Evolutionary conservation across 2,329 filamentous ascomycete species (phyloP).

Genomic region (Emericellopsis atlantica): DNA sequence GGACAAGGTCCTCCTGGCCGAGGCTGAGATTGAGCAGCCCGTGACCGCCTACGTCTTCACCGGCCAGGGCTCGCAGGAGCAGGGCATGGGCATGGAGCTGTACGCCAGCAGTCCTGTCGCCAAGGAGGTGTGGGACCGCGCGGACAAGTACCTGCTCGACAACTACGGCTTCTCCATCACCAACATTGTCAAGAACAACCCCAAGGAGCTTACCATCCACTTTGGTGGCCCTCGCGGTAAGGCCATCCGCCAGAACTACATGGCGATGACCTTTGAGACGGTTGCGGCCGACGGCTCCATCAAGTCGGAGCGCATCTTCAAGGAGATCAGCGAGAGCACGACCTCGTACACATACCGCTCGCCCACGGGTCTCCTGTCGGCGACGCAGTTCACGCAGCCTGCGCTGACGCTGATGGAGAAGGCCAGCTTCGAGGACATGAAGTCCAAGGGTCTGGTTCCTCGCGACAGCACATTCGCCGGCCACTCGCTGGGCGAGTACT

Average conservation of each 20-base stretch:
- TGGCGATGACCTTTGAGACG: slow-evolving; percentile 99
- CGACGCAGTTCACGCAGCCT: slow-evolving; percentile 96
- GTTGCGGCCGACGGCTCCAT: slow-evolving; percentile 81
- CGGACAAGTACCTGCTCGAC: slow-evolving; percentile 95
- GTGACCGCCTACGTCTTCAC: slow-evolving; percentile 97
- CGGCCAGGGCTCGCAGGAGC: slow-evolving; percentile 94
- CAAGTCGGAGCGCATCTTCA: slow-evolving; percentile 99
- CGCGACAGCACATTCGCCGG: slow-evolving; percentile 95
- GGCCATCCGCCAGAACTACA: slow-evolving; percentile 97
- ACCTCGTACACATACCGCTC: slow-evolving; percentile 96
- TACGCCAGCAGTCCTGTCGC: slow-evolving; percentile 90
- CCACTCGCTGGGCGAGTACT: slow-evolving; percentile 97
- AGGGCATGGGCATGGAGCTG: slow-evolving; percentile 99
- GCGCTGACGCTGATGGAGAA: slow-evolving; percentile 99
- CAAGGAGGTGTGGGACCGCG: slow-evolving; percentile 94
- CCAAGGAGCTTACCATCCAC: slow-evolving; percentile 95
- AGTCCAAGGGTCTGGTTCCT: slow-evolving; percentile 88
- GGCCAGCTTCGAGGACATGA: slow-evolving; percentile 98
- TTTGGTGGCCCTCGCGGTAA: slow-evolving; percentile 96
- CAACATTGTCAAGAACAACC: slow-evolving; percentile 99
- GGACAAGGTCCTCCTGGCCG: slow-evolving; percentile 88
- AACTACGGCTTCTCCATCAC: slow-evolving; percentile 98
- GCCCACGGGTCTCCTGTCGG: slow-evolving; percentile 85
- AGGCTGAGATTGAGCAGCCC: slow-evolving; percentile 96
- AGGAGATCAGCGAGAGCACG: slow-evolving; percentile 86